Percentiles rank a stretch among this genome's conserved stretches.
phyloP scores from a whole-genome alignment of 495 filamentous ascomycete genomes.

The Lophiostoma macrostomum region DNA sequence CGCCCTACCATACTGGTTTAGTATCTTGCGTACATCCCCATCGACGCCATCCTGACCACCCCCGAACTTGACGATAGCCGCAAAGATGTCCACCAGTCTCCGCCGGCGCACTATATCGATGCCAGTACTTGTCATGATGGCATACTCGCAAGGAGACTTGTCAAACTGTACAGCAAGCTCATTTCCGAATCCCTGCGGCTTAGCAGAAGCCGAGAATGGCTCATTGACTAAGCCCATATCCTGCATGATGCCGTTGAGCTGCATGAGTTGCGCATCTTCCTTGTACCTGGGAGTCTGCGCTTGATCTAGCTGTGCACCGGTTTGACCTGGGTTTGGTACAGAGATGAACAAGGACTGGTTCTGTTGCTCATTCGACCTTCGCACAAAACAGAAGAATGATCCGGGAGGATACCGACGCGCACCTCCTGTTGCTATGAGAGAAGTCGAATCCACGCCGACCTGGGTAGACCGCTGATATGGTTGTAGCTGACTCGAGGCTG shows the following conservation, averaged over 20 bases:
- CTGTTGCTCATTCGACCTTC: slow-evolving; percentile 49
- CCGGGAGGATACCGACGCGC: slow-evolving; percentile 73
- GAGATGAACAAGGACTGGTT: slow-evolving; percentile 76
- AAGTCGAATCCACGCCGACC: slow-evolving; percentile 41
- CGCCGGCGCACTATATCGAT: slow-evolving; percentile 79
- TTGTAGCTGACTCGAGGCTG: slow-evolving; percentile 36
- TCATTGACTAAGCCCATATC: slow-evolving; percentile 72
- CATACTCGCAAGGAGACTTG: slow-evolving; percentile 72
- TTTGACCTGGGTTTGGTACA: slow-evolving; percentile 78
- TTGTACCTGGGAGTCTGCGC: slow-evolving; percentile 41
- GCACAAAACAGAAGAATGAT: slow-evolving; percentile 81
- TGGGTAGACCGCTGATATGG: slow-evolving; percentile 32
- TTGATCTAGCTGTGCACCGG: slow-evolving; percentile 54
- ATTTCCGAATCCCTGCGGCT: slow-evolving; percentile 84
- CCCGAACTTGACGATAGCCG: slow-evolving; percentile 68
- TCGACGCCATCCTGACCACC: slow-evolving; percentile 76
- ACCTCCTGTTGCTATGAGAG: slow-evolving; percentile 27
- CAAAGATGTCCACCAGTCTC: slow-evolving; percentile 90
- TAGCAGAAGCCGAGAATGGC: slow-evolving; percentile 62
- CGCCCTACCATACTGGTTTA: slow-evolving; percentile 73
- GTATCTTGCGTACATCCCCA: slow-evolving; percentile 75
- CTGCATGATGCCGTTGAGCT: slow-evolving; percentile 65
- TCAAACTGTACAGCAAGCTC: slow-evolving; percentile 94
- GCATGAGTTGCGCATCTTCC: slow-evolving; percentile 75
- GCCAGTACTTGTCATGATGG: slow-evolving; percentile 84